Percentiles rank a stretch among this genome's conserved stretches.
Conservation (phyloP, 1,284 basidiomycete genomes). For the Papiliotrema nemorosa region DNA sequence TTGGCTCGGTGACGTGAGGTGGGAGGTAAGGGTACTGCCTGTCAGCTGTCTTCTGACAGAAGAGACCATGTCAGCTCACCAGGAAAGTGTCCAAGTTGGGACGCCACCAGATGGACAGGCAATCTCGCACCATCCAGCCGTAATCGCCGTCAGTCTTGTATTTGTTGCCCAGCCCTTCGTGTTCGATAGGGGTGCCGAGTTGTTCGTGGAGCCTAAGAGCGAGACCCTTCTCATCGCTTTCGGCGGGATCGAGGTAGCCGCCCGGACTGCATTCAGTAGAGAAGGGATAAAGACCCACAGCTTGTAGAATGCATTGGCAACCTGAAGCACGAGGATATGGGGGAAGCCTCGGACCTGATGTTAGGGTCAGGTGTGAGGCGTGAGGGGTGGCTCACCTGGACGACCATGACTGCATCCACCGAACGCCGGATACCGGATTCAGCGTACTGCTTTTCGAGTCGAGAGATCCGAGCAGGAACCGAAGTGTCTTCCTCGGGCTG, state of each 20-base stretch:
- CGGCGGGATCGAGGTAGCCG: conserved; percentile 95
- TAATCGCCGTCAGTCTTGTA: conserved; percentile 45
- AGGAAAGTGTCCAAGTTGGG: conserved; percentile 98
- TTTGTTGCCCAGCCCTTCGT: conserved; percentile 6
- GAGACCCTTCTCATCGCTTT: conserved; percentile 85
- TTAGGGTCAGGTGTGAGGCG: not conserved
- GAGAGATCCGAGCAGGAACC: conserved; percentile 80
- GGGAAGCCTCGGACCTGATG: conserved; percentile 76
- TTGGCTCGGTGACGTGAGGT: conserved; percentile 93
- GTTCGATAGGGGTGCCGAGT: conserved; percentile 56
- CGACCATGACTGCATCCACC: conserved; percentile 93
- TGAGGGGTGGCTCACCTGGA: conserved; percentile 58
- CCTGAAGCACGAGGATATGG: conserved; percentile 95
- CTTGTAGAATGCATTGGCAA: conserved; percentile 98
- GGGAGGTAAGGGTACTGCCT: conserved; percentile 91
- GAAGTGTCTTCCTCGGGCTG: conserved; percentile 96
- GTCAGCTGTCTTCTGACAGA: not conserved
- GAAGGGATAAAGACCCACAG: conserved; percentile 61
- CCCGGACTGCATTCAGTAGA: conserved; percentile 64
- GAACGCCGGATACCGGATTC: conserved; percentile 92
- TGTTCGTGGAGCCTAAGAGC: conserved; percentile 82
- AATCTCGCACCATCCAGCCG: conserved; percentile 94
- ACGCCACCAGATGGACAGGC: conserved; percentile 93
- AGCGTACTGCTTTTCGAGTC: conserved; percentile 92
- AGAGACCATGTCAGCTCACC: conserved; percentile 56